Percentiles rank a stretch among this genome's conserved stretches.
These are phyloP conservation scores for Trypanosoma grayi DNA, from an alignment of 208 protist genomes.

Conservation along the genomic window DNA sequence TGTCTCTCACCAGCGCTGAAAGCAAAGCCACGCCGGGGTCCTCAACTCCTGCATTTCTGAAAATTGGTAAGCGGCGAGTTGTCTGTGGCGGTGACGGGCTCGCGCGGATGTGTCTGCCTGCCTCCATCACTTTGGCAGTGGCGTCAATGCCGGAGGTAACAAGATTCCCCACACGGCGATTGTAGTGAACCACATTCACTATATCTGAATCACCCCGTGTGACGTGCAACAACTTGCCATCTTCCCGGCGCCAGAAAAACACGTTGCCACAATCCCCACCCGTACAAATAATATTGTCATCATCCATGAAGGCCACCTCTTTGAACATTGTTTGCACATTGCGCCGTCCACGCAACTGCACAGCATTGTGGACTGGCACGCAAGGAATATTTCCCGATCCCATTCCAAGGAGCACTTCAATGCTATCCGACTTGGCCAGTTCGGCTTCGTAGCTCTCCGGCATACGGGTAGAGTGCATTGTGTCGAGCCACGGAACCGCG, in stretches of 20 bases:
- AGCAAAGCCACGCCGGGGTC: too few species aligned
- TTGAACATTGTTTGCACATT: slow-evolving; percentile 60
- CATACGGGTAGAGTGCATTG: background rate
- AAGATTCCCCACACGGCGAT: slow-evolving; percentile 15
- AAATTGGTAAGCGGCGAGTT: too few species aligned
- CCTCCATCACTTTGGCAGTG: slow-evolving; percentile 40
- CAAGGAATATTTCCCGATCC: slow-evolving; percentile 12
- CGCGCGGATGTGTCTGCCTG: background rate
- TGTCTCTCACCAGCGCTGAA: too few species aligned
- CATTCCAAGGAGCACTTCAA: slow-evolving; percentile 2
- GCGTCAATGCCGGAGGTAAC: slow-evolving; percentile 43
- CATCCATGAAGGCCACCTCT: slow-evolving; percentile 47
- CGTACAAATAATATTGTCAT: slow-evolving; percentile 47
- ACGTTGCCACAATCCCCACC: slow-evolving; percentile 48
- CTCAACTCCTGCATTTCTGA: too few species aligned
- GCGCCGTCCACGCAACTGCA: slow-evolving; percentile 20
- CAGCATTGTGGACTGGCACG: slow-evolving; percentile 5
- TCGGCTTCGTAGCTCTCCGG: background rate
- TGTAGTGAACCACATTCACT: slow-evolving; percentile 43
- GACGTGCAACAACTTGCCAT: slow-evolving; percentile 33
- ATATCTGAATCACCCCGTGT: slow-evolving; percentile 40
- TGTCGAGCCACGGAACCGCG: slow-evolving; percentile 34
- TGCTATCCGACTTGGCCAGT: background rate
- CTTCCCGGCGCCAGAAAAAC: slow-evolving; percentile 39
- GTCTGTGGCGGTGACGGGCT: too few species aligned